These are phyloP conservation scores for Populus davidiana DNA, from an alignment of 345 rosid species.

Conservation along the genomic window DNA sequence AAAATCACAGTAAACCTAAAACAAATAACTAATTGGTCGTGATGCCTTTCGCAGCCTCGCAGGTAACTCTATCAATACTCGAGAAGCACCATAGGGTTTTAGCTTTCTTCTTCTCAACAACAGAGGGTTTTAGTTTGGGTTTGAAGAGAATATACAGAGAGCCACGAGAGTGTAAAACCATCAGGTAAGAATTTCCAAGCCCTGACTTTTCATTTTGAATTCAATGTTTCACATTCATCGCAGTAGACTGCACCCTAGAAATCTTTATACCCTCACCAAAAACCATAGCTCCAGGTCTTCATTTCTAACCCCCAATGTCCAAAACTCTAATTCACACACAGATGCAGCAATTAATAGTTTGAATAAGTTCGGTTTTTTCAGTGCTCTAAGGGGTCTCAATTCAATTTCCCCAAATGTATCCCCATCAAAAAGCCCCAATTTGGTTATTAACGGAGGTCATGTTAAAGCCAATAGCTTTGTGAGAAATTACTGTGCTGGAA, in stretches of 20 bases:
- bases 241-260: constrained; percentile 29
- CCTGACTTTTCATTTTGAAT: not conserved
- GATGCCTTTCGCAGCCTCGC: not conserved
- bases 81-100: not conserved
- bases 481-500: constrained; percentile 54
- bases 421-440: constrained; percentile 21
- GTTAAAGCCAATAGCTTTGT: not conserved
- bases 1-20: not conserved
- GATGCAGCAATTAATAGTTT: constrained; percentile 13
- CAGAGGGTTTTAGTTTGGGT: not conserved
- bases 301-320: constrained; percentile 15
- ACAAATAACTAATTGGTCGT: not conserved
- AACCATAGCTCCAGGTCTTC: constrained; percentile 25
- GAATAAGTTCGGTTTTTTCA: constrained; percentile 15
- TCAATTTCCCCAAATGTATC: constrained; percentile 13
- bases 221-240: constrained; percentile 18
- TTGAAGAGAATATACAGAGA: not conserved
- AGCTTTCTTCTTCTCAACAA: not conserved
- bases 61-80: not conserved
- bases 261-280: constrained; percentile 31
- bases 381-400: constrained; percentile 22
- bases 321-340: constrained; percentile 18
- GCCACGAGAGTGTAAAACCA: not conserved
- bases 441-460: not conserved
- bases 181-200: constrained; percentile 8